These are phyloP conservation scores for Tolypocladium pustulatum DNA, from an alignment of 2,329 filamentous ascomycete genomes.

Conservation along the genomic window DNA sequence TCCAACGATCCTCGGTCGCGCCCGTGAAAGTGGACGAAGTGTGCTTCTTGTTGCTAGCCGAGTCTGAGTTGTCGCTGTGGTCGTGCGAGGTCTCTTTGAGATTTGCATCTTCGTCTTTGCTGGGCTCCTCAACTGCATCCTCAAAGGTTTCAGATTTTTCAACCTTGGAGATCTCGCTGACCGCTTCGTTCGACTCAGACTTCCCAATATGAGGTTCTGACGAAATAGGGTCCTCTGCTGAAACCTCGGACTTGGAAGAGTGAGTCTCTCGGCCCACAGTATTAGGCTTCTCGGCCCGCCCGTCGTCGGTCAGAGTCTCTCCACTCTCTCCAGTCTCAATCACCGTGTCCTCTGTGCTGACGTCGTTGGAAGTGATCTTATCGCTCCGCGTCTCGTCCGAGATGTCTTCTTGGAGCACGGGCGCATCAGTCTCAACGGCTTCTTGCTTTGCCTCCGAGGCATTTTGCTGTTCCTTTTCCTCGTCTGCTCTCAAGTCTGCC, in stretches of 20 bases:
- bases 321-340: neutral
- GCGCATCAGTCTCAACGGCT: neutral
- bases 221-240: neutral
- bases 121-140: neutral
- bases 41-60: conserved; percentile 19
- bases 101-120: neutral
- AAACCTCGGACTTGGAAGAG: neutral
- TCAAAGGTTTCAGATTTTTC: neutral
- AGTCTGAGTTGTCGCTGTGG: conserved; percentile 16
- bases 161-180: neutral
- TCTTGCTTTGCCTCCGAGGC: neutral
- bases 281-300: neutral
- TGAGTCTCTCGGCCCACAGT: neutral
- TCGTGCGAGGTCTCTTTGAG: conserved; percentile 2
- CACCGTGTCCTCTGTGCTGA: neutral
- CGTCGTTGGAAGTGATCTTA: neutral
- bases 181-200: neutral
- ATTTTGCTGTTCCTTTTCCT: conserved; percentile 7
- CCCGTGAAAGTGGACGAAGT: conserved; percentile 27
- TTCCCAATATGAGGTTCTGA: neutral
- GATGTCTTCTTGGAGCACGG: too few relatives aligned
- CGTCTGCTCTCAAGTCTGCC: conserved; percentile 15
- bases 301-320: neutral
- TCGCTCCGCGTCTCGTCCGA: neutral
- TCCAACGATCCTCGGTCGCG: conserved; percentile 25